Percentiles rank a stretch among this genome's conserved stretches.
These are phyloP conservation scores for Leccinum uliginosum DNA, from an alignment of 768 basidiomycete species.

Conservation along the genomic window DNA sequence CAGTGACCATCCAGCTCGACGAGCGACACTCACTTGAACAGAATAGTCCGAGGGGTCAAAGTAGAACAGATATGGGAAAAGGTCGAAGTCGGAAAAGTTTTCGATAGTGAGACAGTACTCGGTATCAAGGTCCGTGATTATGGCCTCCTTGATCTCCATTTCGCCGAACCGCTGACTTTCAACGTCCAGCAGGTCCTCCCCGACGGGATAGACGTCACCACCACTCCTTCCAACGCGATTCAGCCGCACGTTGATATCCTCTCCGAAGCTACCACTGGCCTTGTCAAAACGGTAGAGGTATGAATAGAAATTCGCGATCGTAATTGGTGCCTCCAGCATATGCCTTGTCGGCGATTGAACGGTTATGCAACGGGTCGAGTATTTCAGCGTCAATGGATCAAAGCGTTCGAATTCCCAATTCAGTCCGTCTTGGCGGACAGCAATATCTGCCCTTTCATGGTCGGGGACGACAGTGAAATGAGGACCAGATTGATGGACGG, in stretches of 20 bases:
- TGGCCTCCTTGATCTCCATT: constrained; percentile 10
- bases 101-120: constrained; percentile 19
- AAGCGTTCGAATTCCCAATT: constrained; percentile 17
- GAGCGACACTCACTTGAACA: constrained; percentile 12
- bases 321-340: constrained; percentile 4
- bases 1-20: not conserved
- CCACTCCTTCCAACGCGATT: not conserved
- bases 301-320: constrained; percentile 17
- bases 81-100: constrained; percentile 14
- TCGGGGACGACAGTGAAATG: constrained; percentile 9
- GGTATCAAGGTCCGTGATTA: constrained; percentile 8
- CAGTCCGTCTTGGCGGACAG: not conserved
- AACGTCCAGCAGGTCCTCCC: constrained; percentile 9
- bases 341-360: not conserved
- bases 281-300: constrained; percentile 17
- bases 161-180: constrained; percentile 1
- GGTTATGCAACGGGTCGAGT: constrained; percentile 4
- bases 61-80: constrained; percentile 23
- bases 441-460: constrained; percentile 8
- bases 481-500: not conserved
- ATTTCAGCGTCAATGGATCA: constrained; percentile 9
- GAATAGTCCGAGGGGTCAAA: constrained; percentile 21
- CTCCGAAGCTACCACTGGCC: constrained; percentile 6
- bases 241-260: constrained; percentile 8
- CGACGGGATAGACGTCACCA: constrained; percentile 2